phyloP scores from a whole-genome alignment of 768 basidiomycete species.

The Boletus coccyginus region DNA sequence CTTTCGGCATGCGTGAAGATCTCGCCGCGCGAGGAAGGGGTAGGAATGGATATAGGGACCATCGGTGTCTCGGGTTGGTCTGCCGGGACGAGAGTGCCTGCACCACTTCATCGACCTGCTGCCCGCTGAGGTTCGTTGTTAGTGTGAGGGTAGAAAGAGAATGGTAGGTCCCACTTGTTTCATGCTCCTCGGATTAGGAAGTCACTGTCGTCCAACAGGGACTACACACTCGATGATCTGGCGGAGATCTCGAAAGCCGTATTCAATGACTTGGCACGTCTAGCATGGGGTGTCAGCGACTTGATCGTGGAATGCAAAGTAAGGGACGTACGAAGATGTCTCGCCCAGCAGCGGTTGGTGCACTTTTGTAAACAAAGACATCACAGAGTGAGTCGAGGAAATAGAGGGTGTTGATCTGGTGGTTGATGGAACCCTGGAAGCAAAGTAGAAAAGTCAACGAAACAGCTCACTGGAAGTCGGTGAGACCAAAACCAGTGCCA shows the following conservation, averaged over 20 bases:
- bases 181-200: constrained; percentile 83
- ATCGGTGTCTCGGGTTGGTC: constrained; percentile 17
- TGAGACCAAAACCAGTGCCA: too few species aligned
- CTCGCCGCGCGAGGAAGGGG: constrained; percentile 6
- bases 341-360: constrained; percentile 35
- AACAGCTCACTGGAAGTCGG: too few species aligned
- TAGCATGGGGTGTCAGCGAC: background rate
- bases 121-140: constrained; percentile 22
- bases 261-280: constrained; percentile 45
- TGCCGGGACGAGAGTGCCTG: constrained; percentile 46
- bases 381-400: constrained; percentile 88
- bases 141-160: too few species aligned
- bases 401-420: constrained; percentile 91
- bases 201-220: constrained; percentile 80
- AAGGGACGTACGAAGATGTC: constrained; percentile 19
- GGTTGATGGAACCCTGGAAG: constrained; percentile 76
- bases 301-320: background rate
- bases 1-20: constrained; percentile 86
- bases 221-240: constrained; percentile 83
- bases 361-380: constrained; percentile 65
- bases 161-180: constrained; percentile 59
- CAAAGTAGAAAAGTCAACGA: too few species aligned
- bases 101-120: too few species aligned
- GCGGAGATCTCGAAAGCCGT: constrained; percentile 71
- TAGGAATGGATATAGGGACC: constrained; percentile 19